Evolutionary conservation across 106 monocot species (phyloP), one percentile per base, ranked within the genome.

Genomic region (Xerophyta viscosa): DNA sequence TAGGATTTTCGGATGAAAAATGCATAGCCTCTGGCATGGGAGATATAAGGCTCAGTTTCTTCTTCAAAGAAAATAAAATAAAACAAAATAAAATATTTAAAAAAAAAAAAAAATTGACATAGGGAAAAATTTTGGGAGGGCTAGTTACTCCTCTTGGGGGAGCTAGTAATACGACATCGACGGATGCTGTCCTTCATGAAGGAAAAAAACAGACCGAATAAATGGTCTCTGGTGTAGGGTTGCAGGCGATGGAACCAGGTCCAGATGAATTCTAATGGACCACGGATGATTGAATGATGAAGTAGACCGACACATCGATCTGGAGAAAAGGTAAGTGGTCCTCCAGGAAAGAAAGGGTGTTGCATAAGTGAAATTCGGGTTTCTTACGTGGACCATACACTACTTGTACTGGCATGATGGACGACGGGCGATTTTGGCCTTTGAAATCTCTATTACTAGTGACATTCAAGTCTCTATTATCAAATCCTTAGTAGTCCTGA

Each of bases 301-400:
- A 9, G 31, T 1, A 31, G 31, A 33, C 29, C 29, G 31, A 11
- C 9, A 15, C 31, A 54, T 6, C 20, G 20, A 19, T 36, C 33
- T 29, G 3, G 33, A 20, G 19, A 39, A 54, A 54, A 3, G 4
- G 12, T n/a, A 3, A 14, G 20, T 6, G 30, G 54, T 11, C 17
- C 8, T 25, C 21, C n/a, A 54, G 33, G 10, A 63, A 60, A 48
- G 47, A 60, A 69, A 54, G 60, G 47, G 65, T 54, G 61, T 58
- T 77, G 65, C 52, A 60, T 66, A 33, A 71, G 48, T 66, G 66
- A 62, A 77, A 21, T 66, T 52, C 51, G 62, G 8, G 42, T 56
- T 57, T 62, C 66, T 18, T 19, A 47, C 54, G 48, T 60, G 65
- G 62, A 61, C 70, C 70, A 36, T 7, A 41, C 24, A 19, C 52